Base-by-base conservation (phyloP, 2,329 filamentous ascomycete species). In the Aaosphaeria arxii region DNA sequence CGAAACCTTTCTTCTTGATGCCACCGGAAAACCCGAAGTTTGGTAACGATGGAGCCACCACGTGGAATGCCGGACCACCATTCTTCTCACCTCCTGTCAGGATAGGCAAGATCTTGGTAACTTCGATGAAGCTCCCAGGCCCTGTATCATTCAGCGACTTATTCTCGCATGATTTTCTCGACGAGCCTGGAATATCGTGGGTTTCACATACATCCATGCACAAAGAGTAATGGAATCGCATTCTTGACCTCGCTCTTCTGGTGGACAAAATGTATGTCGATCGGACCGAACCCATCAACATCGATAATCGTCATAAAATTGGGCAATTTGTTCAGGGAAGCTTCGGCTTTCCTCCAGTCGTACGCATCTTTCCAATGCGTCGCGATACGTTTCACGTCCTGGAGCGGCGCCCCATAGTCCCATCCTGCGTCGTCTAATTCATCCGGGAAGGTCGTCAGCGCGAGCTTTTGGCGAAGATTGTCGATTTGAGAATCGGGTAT, bases 61-160 rank as follows among this genome's bases (percentile, higher is more conserved):
- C 63, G 52, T 79, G 67, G 59, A 81, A 80, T 6, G 71, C 68
- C 1, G 67, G 64, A 11, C 68, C 65, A 9, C 52, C 45, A 31
- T 45, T 13, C 42, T 42, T 24, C 30, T 43, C 49, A 7, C 47
- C 49, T 33, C 48, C 40, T 79, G 60, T 5, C 71, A 54, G 84
- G 11, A 40, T 7, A 13, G 41, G 41, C 9, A 43, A 29, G 11
- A 43, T 30, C 29, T 43, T 86, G 30, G 71, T 63, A 2, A 80
- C 81, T 68, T 88, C 84, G 40, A 84, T 62, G 59, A 86, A 86
- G 58, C 77, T 83, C 2, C 86, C 85, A 0, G 86, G 86, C 79
- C 81, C 55, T 74, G 33, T 36, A 4, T 9, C 17, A 24, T 24
- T 24, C 17, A 24, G 17, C 17, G 17, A 24, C 17, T 24, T 24